Evolutionary conservation across 768 basidiomycete genomes (phyloP).

Genomic region (Suillus discolor): DNA sequence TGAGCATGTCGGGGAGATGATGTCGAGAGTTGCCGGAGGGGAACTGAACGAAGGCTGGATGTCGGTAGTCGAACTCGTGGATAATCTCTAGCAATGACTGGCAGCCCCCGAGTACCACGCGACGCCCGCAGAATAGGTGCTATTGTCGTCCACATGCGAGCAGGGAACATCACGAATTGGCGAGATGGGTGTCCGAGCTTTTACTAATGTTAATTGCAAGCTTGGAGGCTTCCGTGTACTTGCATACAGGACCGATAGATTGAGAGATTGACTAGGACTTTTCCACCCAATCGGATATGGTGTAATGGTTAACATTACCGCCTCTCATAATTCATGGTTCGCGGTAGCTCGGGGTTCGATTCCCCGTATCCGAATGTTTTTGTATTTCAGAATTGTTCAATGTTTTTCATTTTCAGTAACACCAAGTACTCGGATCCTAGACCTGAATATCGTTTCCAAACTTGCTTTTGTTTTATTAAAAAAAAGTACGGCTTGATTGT

Average conservation of each 20-base stretch:
- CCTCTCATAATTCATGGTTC: constrained; percentile 7
- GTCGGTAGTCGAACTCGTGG: background rate
- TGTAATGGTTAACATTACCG: constrained; percentile 12
- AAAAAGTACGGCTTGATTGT: too few species aligned
- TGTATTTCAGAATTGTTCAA: too few species aligned
- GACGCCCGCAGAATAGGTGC: background rate
- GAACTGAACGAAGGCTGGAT: background rate
- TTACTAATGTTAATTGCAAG: background rate
- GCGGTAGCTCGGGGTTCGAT: constrained; percentile 62
- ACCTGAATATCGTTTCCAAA: too few species aligned
- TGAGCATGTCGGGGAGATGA: constrained; percentile 23
- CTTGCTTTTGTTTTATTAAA: too few species aligned
- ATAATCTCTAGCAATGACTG: background rate
- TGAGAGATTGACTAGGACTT: too few species aligned
- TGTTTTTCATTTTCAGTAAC: too few species aligned
- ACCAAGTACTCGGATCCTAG: too few species aligned
- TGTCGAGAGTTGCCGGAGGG: constrained; percentile 21
- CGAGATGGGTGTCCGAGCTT: background rate
- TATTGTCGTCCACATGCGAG: background rate
- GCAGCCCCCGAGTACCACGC: background rate
- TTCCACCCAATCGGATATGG: background rate
- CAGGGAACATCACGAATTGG: background rate
- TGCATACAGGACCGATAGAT: background rate
- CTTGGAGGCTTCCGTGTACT: too few species aligned
- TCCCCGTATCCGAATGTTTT: constrained; percentile 50